Percentiles rank a stretch among this genome's conserved stretches.
These are phyloP conservation scores for Usnea hakonensis DNA, from an alignment of 495 filamentous ascomycete genomes.

Conservation along the genomic window DNA sequence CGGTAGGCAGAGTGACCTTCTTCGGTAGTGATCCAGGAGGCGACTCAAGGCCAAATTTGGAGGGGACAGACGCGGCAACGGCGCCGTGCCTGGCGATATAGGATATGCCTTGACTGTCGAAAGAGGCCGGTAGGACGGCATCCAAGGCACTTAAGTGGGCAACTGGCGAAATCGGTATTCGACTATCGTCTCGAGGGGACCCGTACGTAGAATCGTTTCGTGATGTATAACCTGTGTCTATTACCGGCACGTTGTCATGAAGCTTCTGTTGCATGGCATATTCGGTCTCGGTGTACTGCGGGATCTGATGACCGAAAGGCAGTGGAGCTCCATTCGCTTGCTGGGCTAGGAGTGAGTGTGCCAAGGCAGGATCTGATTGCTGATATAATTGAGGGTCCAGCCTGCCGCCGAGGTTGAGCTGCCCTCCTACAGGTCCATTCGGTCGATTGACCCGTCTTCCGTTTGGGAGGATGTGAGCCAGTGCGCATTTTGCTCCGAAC, in stretches of 20 bases:
- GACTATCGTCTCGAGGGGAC: slow-evolving; percentile 73
- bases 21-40: slow-evolving; percentile 68
- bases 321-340: slow-evolving; percentile 46
- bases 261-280: slow-evolving; percentile 24
- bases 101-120: slow-evolving; percentile 93
- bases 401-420: slow-evolving; percentile 61
- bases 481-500: slow-evolving; percentile 93
- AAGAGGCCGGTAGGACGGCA: slow-evolving; percentile 88
- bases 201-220: slow-evolving; percentile 74
- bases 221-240: slow-evolving; percentile 72
- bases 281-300: slow-evolving; percentile 31
- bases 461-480: slow-evolving; percentile 90
- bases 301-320: slow-evolving; percentile 31
- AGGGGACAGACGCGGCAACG: slow-evolving; percentile 85
- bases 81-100: slow-evolving; percentile 83
- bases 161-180: slow-evolving; percentile 65
- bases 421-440: slow-evolving; percentile 41
- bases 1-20: slow-evolving; percentile 50
- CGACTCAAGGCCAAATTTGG: slow-evolving; percentile 86
- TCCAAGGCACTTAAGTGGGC: slow-evolving; percentile 74
- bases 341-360: slow-evolving; percentile 74
- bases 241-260: slow-evolving; percentile 58
- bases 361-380: slow-evolving; percentile 65
- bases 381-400: slow-evolving; percentile 61
- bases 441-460: slow-evolving; percentile 77